phyloP scores from a whole-genome alignment of 2,329 filamentous ascomycete genomes.

The Chaetothyriales sp. region DNA sequence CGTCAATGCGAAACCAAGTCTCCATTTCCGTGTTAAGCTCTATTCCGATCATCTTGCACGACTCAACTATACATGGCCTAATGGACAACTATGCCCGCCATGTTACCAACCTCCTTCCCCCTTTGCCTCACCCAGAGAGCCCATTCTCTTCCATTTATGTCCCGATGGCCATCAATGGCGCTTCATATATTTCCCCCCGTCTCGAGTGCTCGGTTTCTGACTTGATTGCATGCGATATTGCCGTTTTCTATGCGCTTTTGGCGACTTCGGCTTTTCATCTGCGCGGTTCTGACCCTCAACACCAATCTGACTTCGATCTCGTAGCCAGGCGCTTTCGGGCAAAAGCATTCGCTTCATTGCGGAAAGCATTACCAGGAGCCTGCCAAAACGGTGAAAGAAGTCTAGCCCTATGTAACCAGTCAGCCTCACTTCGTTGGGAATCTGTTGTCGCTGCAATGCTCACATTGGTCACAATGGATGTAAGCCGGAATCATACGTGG shows the following conservation, averaged over 20 bases:
- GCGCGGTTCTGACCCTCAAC: constrained; percentile 13
- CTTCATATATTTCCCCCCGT: constrained; percentile 4
- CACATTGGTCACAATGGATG: constrained; percentile 15
- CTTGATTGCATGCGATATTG: constrained; percentile 6
- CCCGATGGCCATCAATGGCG: constrained; percentile 7
- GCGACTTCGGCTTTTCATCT: constrained; percentile 33
- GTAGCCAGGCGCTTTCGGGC: constrained; percentile 6
- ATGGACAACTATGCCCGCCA: constrained; percentile 9
- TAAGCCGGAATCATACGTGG: constrained; percentile 3
- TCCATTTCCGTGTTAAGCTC: too few species aligned
- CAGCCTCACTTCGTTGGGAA: constrained; percentile 1
- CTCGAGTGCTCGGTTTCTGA: not conserved
- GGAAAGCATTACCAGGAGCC: constrained; percentile 5
- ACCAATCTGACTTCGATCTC: constrained; percentile 2
- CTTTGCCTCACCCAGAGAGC: constrained; percentile 8
- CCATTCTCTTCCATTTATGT: constrained; percentile 9
- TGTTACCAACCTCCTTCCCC: constrained; percentile 7
- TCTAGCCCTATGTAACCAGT: not conserved
- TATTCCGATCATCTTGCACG: not conserved
- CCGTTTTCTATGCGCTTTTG: constrained; percentile 27
- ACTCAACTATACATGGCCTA: constrained; percentile 7
- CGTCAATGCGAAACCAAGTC: not conserved
- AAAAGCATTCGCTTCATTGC: constrained; percentile 7
- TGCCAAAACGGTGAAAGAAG: not conserved
- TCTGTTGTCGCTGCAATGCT: constrained; percentile 15